Conservation (phyloP, 306 rosid species). For the Canavalia gladiata region DNA sequence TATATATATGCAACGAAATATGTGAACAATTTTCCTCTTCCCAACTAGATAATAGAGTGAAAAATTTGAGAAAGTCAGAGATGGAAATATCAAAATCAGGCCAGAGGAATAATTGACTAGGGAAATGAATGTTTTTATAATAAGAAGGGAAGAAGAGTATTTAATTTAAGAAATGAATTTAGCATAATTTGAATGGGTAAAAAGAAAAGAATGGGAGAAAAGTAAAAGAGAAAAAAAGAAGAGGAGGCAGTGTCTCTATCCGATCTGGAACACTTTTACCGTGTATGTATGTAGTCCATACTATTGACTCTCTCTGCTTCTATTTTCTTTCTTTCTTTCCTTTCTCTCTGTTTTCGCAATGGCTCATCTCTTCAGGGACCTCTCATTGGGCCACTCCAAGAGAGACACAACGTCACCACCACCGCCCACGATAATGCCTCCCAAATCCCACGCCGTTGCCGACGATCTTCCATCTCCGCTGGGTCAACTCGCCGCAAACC, state of each 20-base stretch:
- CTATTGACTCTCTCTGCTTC: conserved; percentile 37
- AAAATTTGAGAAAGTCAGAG: not conserved
- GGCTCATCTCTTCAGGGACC: conserved; percentile 96
- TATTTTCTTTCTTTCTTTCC: not conserved
- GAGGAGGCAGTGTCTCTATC: conserved; percentile 36
- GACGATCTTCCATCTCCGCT: conserved; percentile 87
- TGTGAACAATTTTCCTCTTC: not conserved
- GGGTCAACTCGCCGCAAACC: conserved; percentile 72
- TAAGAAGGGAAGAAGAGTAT: not conserved
- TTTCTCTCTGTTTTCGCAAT: conserved; percentile 49
- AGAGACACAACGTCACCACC: conserved; percentile 62
- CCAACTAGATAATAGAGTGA: conserved; percentile 2
- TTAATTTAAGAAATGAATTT: not conserved
- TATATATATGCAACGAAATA: not conserved
- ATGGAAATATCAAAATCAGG: not conserved
- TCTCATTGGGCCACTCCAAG: conserved; percentile 87
- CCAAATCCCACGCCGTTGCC: conserved; percentile 49
- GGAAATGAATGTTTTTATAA: too few species aligned
- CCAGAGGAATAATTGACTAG: not conserved
- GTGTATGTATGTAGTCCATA: conserved; percentile 39
- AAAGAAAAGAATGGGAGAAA: not conserved
- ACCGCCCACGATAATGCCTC: conserved; percentile 52
- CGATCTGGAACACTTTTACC: conserved; percentile 42
- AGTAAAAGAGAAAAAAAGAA: conserved; percentile 33
- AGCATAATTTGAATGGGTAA: not conserved